phyloP scores from a whole-genome alignment of 805 yeast genomes.

The Nakazawaea anatomiae region DNA sequence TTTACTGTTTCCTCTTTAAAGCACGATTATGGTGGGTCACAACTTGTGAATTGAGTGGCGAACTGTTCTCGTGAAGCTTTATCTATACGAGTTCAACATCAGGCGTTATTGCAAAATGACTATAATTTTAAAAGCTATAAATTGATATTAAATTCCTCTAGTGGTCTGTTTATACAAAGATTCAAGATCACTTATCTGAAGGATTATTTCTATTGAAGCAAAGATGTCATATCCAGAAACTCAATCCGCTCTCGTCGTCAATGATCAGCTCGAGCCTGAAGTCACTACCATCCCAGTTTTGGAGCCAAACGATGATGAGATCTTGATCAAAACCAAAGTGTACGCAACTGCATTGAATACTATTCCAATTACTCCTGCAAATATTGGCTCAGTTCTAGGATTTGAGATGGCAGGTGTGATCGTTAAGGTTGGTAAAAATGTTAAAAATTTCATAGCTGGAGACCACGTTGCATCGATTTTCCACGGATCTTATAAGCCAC shows the following conservation, averaged over 20 bases:
- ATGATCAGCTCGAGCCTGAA: conserved; percentile 24
- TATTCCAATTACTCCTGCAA: conserved; percentile 35
- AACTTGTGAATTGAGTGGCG: too few species aligned
- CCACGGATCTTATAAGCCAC: conserved; percentile 42
- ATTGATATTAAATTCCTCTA: too few species aligned
- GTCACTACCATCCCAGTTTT: conserved; percentile 26
- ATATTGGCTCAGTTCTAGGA: conserved; percentile 44
- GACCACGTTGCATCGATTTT: conserved; percentile 48
- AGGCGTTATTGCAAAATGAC: too few species aligned
- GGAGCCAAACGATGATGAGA: conserved; percentile 26
- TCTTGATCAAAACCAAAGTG: conserved; percentile 46
- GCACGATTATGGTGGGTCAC: too few species aligned
- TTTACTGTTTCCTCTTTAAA: too few species aligned
- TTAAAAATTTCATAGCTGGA: conserved; percentile 36
- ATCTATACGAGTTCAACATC: too few species aligned
- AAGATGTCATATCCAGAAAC: too few species aligned
- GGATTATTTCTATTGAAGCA: too few species aligned
- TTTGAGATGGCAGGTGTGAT: conserved; percentile 57
- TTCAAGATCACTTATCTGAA: too few species aligned
- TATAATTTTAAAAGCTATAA: too few species aligned
- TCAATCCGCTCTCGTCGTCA: conserved; percentile 10
- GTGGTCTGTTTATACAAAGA: too few species aligned
- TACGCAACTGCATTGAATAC: conserved; percentile 73
- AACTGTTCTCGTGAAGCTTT: too few species aligned
- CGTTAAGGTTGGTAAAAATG: conserved; percentile 43